Conservation (phyloP, 1,139 yeast species). For the Debaryomyces subglobosus region DNA sequence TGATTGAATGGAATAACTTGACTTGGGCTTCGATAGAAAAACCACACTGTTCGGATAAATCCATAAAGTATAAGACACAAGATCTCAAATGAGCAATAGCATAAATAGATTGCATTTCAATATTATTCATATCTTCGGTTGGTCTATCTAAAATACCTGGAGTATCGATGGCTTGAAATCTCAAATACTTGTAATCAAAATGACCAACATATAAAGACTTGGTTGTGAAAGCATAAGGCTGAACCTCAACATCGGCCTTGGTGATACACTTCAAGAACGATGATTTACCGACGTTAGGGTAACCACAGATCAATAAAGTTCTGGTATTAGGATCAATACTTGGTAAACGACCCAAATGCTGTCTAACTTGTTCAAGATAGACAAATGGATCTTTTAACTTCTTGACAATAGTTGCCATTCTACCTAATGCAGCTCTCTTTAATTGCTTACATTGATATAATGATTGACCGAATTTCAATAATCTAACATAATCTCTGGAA, state of each 20-base stretch:
- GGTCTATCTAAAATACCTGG: conserved; percentile 99
- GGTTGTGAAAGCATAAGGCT: conserved; percentile 98
- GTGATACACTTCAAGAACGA: conserved; percentile 92
- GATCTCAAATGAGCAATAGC: conserved; percentile 98
- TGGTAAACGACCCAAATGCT: conserved; percentile 97
- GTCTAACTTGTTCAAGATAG: conserved; percentile 97
- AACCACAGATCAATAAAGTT: conserved; percentile 95
- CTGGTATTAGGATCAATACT: conserved; percentile 98
- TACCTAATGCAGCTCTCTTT: conserved; percentile 97
- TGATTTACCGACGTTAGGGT: conserved; percentile 98
- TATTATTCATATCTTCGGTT: conserved; percentile 98
- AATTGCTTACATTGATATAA: conserved; percentile 97
- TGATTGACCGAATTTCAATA: conserved; percentile 95
- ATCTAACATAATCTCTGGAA: conserved; percentile 89
- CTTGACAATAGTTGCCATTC: conserved; percentile 98
- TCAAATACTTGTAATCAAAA: conserved; percentile 93
- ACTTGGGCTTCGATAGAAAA: conserved; percentile 97
- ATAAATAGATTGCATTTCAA: conserved; percentile 98
- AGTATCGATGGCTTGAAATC: conserved; percentile 98
- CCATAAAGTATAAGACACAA: conserved; percentile 96
- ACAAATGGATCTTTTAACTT: conserved; percentile 91
- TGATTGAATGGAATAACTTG: conserved; percentile 92
- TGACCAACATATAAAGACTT: conserved; percentile 95
- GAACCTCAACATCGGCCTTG: conserved; percentile 98
- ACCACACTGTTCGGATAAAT: conserved; percentile 98